phyloP scores from a whole-genome alignment of 2,329 filamentous ascomycete species.

The Aureobasidium sp. region DNA sequence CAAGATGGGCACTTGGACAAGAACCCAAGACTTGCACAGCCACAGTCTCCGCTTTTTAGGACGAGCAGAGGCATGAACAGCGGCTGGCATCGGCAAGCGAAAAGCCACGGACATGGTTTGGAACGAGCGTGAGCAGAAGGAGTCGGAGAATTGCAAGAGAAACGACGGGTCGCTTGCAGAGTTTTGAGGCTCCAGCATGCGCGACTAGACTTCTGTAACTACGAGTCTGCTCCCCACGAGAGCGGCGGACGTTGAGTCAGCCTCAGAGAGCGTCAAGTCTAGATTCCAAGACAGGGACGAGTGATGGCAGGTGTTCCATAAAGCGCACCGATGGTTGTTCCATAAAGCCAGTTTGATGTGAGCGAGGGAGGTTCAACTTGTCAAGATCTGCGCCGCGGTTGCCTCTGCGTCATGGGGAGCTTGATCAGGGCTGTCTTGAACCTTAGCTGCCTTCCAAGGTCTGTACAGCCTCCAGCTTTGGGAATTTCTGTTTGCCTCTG shows the following conservation, averaged over 20 bases:
- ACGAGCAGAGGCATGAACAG: neutral
- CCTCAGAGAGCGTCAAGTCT: neutral
- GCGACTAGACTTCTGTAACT: neutral
- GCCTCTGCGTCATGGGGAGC: slow-evolving; percentile 3
- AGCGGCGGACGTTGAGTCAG: neutral
- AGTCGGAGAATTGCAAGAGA: neutral
- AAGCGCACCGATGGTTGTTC: neutral
- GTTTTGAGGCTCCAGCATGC: neutral
- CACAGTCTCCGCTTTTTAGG: slow-evolving; percentile 10
- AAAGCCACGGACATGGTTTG: slow-evolving; percentile 8
- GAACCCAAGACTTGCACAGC: slow-evolving; percentile 4
- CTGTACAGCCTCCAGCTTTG: neutral
- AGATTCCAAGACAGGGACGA: neutral
- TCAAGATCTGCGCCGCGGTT: slow-evolving; percentile 1
- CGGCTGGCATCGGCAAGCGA: slow-evolving; percentile 9
- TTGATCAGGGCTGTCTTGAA: slow-evolving; percentile 3
- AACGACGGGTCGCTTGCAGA: slow-evolving; percentile 3
- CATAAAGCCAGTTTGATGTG: neutral
- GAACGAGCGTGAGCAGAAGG: neutral
- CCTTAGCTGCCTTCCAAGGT: slow-evolving; percentile 7
- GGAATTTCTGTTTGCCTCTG: slow-evolving; percentile 7
- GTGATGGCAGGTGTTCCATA: neutral
- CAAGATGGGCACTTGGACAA: neutral
- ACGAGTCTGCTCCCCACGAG: neutral
- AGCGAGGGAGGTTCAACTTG: neutral